These are phyloP conservation scores for Vigna trinervia DNA, from an alignment of 306 rosid genomes.

Conservation along the genomic window DNA sequence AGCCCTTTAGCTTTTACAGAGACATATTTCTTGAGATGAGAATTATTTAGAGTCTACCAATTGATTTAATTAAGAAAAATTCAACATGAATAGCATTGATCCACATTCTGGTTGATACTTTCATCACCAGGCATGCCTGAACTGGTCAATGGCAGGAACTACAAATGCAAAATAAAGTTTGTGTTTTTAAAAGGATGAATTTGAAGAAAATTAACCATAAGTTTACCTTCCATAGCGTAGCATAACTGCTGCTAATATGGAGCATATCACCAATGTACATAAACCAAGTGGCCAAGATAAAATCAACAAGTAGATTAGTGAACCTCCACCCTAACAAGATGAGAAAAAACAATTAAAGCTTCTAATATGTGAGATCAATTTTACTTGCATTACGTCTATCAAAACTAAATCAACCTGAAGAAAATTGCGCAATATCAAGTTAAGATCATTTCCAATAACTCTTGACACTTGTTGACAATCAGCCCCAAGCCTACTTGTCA, in stretches of 20 bases:
- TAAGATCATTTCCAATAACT: conserved; percentile 96
- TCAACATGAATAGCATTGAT: conserved; percentile 27
- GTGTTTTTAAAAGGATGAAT: conserved; percentile 29
- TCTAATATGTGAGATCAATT: conserved; percentile 35
- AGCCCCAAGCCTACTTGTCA: conserved; percentile 99
- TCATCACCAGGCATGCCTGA: conserved; percentile 20
- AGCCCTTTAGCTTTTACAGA: conserved; percentile 27
- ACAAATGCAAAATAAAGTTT: conserved; percentile 22
- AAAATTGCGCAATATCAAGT: conserved; percentile 82
- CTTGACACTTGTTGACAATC: conserved; percentile 99
- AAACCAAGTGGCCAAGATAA: conserved; percentile 96
- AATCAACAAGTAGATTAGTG: conserved; percentile 76
- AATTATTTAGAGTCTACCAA: conserved; percentile 27
- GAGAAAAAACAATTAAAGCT: conserved; percentile 36
- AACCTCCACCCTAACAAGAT: conserved; percentile 76
- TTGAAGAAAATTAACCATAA: conserved; percentile 34
- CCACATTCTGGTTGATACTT: conserved; percentile 25
- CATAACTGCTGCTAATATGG: conserved; percentile 74
- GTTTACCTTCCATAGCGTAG: conserved; percentile 80
- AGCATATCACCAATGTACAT: conserved; percentile 76
- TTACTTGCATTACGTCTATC: conserved; percentile 11
- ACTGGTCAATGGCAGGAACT: conserved; percentile 10
- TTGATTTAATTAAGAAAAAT: conserved; percentile 23
- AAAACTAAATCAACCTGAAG: conserved; percentile 73
- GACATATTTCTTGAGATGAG: conserved; percentile 26